Evolutionary conservation across 768 basidiomycete genomes (phyloP).

Genomic region (Boletus vermiculosoides): DNA sequence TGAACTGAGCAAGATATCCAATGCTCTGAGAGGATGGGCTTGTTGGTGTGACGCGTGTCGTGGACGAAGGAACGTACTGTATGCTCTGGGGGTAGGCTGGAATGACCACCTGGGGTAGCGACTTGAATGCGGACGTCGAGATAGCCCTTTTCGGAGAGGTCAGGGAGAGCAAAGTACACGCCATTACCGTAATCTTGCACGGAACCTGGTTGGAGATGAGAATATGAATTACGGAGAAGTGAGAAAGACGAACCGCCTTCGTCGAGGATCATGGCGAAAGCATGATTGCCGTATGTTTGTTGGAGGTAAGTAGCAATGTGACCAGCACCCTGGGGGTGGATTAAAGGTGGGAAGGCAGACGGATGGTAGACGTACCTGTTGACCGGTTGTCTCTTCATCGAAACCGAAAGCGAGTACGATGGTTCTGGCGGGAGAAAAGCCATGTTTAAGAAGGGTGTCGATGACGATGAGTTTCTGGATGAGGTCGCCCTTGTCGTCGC

Average conservation of each 20-base stretch:
- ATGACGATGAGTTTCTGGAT: conserved; percentile 1
- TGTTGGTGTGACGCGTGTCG: background rate
- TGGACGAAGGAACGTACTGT: background rate
- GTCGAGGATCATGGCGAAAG: background rate
- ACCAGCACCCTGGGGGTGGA: background rate
- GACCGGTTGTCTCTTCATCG: background rate
- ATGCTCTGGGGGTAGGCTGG: background rate
- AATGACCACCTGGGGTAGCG: background rate
- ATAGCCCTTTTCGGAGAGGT: background rate
- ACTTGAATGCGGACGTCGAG: background rate
- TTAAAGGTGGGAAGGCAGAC: background rate
- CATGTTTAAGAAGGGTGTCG: background rate
- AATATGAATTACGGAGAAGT: background rate
- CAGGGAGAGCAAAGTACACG: background rate
- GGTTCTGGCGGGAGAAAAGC: background rate
- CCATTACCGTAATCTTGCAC: background rate
- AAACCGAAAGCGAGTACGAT: conserved; percentile 1
- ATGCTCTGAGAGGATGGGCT: background rate
- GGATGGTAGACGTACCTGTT: background rate
- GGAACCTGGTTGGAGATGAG: background rate
- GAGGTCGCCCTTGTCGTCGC: background rate
- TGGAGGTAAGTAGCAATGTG: background rate
- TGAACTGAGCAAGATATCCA: background rate
- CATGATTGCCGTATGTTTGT: background rate
- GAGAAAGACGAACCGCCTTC: background rate